These are phyloP conservation scores for Blumeria hordei DNA, from an alignment of 2,329 filamentous ascomycete genomes.

Conservation along the genomic window DNA sequence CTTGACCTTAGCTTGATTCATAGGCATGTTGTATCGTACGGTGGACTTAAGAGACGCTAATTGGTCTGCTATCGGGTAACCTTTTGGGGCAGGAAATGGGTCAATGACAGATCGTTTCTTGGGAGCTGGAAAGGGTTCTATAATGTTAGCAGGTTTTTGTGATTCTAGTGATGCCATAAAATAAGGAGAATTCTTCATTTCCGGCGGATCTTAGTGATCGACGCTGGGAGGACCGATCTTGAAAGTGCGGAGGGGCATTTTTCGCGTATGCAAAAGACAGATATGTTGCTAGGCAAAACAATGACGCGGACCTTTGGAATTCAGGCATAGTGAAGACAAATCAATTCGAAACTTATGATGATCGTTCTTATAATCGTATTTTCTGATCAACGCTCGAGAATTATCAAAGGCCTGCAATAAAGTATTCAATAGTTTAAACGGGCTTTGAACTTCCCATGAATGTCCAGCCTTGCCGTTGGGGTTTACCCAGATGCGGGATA, in stretches of 20 bases:
- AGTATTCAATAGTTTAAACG: no score
- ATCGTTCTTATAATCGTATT: no score
- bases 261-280: background rate
- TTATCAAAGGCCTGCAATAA: no score
- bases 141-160: slow-evolving; percentile 10
- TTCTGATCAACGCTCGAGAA: no score
- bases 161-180: slow-evolving; percentile 3
- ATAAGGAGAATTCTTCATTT: background rate
- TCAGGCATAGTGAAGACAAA: no score
- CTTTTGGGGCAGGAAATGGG: slow-evolving; percentile 3
- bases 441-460: no score
- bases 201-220: background rate
- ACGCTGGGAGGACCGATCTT: slow-evolving; percentile 11
- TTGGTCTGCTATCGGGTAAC: slow-evolving; percentile 6
- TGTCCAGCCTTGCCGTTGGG: no score
- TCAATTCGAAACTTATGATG: no score
- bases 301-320: background rate
- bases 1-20: slow-evolving; percentile 52
- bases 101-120: slow-evolving; percentile 1
- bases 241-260: slow-evolving; percentile 8
- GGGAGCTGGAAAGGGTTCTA: slow-evolving; percentile 14
- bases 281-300: background rate
- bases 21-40: slow-evolving; percentile 13
- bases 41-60: slow-evolving; percentile 7
- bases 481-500: no score